A percentile compares a stretch with the other conserved stretches of the same genome.
phyloP scores from a whole-genome alignment of 2,329 filamentous ascomycete genomes.

The Penicillium thymicola region DNA sequence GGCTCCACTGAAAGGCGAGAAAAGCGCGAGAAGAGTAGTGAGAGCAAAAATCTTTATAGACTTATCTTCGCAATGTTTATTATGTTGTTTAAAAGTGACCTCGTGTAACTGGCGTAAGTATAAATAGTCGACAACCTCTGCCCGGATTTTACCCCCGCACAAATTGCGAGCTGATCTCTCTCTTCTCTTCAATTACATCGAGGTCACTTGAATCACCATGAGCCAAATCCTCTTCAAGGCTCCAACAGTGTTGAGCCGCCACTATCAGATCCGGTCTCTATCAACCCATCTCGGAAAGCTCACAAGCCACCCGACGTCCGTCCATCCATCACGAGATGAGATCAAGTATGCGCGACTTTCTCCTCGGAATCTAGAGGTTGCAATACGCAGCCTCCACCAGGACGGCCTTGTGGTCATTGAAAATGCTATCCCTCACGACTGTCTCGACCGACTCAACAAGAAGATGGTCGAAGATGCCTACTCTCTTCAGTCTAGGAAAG shows the following conservation, averaged over 20 bases:
- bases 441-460: slow-evolving; percentile 55
- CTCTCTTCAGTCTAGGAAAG: slow-evolving; percentile 49
- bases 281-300: background rate
- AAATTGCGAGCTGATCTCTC: no score
- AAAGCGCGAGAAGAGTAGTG: background rate
- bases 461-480: slow-evolving; percentile 60
- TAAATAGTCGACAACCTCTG: background rate
- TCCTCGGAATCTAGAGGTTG: slow-evolving; percentile 54
- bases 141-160: background rate
- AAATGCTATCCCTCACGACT: slow-evolving; percentile 49
- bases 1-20: background rate
- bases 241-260: background rate
- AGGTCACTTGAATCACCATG: background rate
- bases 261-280: background rate
- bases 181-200: background rate
- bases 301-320: slow-evolving; percentile 28
- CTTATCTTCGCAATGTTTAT: background rate
- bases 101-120: background rate
- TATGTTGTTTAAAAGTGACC: background rate
- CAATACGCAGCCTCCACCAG: slow-evolving; percentile 49
- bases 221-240: background rate
- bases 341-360: slow-evolving; percentile 39
- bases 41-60: background rate
- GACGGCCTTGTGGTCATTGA: slow-evolving; percentile 59
- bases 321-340: slow-evolving; percentile 45